A percentile compares a stretch with the other conserved stretches of the same genome.
phyloP scores from a whole-genome alignment of 1,284 basidiomycete species.

The Phaffia rhodozyma region DNA sequence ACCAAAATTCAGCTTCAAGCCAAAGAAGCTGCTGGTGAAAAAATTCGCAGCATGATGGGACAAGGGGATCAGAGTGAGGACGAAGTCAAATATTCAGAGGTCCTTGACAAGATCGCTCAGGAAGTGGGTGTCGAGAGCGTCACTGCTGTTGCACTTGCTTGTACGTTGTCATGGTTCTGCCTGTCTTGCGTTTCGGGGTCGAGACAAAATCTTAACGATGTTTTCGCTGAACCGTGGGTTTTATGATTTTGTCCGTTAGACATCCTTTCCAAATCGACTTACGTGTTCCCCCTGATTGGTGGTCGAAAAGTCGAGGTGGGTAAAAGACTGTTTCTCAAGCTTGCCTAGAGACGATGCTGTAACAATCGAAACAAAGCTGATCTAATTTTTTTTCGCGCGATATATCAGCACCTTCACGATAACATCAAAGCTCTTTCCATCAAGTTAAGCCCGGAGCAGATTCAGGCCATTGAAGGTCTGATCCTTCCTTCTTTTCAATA shows the following conservation, averaged over 20 bases:
- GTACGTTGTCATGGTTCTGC: slow-evolving; percentile 19
- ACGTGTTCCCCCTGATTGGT: slow-evolving; percentile 36
- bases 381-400: background rate
- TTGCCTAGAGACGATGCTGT: slow-evolving; percentile 18
- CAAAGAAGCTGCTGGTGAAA: slow-evolving; percentile 28
- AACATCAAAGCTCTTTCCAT: slow-evolving; percentile 32
- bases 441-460: slow-evolving; percentile 29
- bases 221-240: background rate
- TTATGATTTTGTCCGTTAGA: background rate
- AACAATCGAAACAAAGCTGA: background rate
- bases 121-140: slow-evolving; percentile 36
- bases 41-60: slow-evolving; percentile 17
- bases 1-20: slow-evolving; percentile 26
- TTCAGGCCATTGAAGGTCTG: slow-evolving; percentile 28
- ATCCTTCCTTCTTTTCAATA: background rate
- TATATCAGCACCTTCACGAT: slow-evolving; percentile 23
- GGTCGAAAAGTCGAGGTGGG: slow-evolving; percentile 31
- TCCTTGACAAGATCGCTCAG: slow-evolving; percentile 33
- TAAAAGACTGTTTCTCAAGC: slow-evolving; percentile 16
- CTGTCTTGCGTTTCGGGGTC: background rate
- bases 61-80: slow-evolving; percentile 23
- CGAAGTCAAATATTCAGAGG: slow-evolving; percentile 23
- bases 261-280: slow-evolving; percentile 23
- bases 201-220: background rate
- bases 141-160: slow-evolving; percentile 18